phyloP scores from a whole-genome alignment of 305 asterid genomes.

The Andrographis paniculata region DNA sequence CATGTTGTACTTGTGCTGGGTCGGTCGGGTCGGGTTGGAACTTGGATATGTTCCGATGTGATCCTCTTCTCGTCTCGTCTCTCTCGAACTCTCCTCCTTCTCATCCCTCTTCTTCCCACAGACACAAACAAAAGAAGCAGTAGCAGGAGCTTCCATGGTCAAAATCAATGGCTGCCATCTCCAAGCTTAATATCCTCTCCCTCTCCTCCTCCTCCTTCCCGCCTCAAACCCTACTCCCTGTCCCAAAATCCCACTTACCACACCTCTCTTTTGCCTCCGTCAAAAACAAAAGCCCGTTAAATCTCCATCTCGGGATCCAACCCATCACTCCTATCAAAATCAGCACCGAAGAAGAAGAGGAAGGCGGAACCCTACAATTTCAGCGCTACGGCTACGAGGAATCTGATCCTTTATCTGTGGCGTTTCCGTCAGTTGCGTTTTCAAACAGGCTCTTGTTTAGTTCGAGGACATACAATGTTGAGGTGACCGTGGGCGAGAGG shows the following conservation, averaged over 20 bases:
- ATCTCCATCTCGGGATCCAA: slow-evolving; percentile 16
- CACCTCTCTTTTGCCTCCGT: slow-evolving; percentile 19
- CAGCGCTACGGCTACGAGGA: slow-evolving; percentile 8
- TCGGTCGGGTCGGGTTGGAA: no score
- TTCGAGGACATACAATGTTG: slow-evolving; percentile 34
- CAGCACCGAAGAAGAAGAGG: slow-evolving; percentile 11
- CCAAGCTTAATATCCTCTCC: slow-evolving; percentile 25
- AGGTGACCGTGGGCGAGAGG: slow-evolving; percentile 39
- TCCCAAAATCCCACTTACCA: slow-evolving; percentile 18
- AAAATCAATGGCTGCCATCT: slow-evolving; percentile 22
- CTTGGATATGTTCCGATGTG: no score
- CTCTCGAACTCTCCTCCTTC: no score
- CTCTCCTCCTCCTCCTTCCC: slow-evolving; percentile 40
- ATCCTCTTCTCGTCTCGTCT: no score
- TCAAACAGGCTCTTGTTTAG: slow-evolving; percentile 44
- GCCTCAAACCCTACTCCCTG: slow-evolving; percentile 21
- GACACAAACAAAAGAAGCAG: not conserved
- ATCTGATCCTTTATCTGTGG: slow-evolving; percentile 24
- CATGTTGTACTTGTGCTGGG: no score
- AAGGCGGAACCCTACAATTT: not conserved
- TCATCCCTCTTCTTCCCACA: not conserved
- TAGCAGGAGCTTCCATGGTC: not conserved
- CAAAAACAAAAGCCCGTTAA: slow-evolving; percentile 5
- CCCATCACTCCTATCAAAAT: slow-evolving; percentile 17
- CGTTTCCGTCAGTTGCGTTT: slow-evolving; percentile 43